Conservation (phyloP, 75 land plant species). For the Pseudotsuga menziesii region DNA sequence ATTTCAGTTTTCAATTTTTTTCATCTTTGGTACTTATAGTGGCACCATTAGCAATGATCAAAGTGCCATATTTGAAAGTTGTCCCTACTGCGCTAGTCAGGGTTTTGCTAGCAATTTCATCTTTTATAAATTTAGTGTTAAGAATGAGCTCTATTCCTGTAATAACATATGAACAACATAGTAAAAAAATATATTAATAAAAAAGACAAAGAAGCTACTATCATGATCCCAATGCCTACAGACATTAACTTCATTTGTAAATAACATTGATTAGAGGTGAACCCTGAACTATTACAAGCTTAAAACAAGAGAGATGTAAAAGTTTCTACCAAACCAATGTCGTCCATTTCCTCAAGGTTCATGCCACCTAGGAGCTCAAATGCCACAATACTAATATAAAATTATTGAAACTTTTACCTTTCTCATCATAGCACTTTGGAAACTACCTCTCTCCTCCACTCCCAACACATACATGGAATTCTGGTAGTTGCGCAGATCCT, state of each 20-base stretch:
- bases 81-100: conserved; percentile 60
- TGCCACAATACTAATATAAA: background rate
- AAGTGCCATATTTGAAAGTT: conserved; percentile 53
- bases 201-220: background rate
- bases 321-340: background rate
- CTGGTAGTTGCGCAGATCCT: conserved; percentile 97
- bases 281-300: background rate
- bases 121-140: conserved; percentile 82
- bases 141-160: conserved; percentile 91
- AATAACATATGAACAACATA: background rate
- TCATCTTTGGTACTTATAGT: conserved; percentile 42
- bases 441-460: conserved; percentile 86
- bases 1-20: background rate
- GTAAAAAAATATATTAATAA: background rate
- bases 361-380: background rate
- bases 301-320: background rate
- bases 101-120: conserved; percentile 74
- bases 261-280: too few species aligned
- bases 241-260: background rate
- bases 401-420: conserved; percentile 37
- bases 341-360: background rate
- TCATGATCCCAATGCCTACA: background rate
- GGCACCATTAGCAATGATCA: conserved; percentile 91
- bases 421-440: conserved; percentile 93
- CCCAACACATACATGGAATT: conserved; percentile 94